Evolutionary conservation across 1,284 basidiomycete genomes (phyloP).

Genomic region (Boletus smithii): DNA sequence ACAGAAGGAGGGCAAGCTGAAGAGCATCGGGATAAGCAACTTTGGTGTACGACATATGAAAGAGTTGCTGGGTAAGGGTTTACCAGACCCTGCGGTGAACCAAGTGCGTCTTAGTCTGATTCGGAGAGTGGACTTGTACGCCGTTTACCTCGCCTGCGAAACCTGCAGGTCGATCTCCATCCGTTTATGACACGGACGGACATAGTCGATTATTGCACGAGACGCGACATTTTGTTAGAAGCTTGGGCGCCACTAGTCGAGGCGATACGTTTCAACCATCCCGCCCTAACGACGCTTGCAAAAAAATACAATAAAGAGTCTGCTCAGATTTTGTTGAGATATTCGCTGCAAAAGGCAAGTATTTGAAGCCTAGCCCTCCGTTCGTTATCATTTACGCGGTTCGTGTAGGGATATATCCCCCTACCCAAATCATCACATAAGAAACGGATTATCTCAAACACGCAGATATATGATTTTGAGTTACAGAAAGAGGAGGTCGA

Average conservation of each 20-base stretch:
- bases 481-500: constrained; percentile 55
- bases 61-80: constrained; percentile 52
- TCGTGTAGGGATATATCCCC: constrained; percentile 48
- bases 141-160: constrained; percentile 8
- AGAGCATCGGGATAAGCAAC: constrained; percentile 5
- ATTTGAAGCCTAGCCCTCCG: too few relatives aligned
- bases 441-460: constrained; percentile 54
- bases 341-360: constrained; percentile 70
- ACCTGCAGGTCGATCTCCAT: constrained; percentile 56
- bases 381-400: neutral
- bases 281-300: constrained; percentile 40
- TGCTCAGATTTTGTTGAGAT: constrained; percentile 62
- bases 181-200: constrained; percentile 70
- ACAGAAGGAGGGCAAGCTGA: neutral
- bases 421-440: constrained; percentile 60
- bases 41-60: constrained; percentile 46
- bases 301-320: constrained; percentile 55
- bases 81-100: constrained; percentile 57
- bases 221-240: constrained; percentile 61
- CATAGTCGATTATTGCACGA: constrained; percentile 59
- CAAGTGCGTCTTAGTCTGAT: constrained; percentile 47
- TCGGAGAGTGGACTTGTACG: neutral
- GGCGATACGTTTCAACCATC: constrained; percentile 49
- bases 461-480: constrained; percentile 58
- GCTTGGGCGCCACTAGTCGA: constrained; percentile 50